Evolutionary conservation across 192 early-diverging fungal genomes (phyloP).

Genomic region (Podila verticillata): DNA sequence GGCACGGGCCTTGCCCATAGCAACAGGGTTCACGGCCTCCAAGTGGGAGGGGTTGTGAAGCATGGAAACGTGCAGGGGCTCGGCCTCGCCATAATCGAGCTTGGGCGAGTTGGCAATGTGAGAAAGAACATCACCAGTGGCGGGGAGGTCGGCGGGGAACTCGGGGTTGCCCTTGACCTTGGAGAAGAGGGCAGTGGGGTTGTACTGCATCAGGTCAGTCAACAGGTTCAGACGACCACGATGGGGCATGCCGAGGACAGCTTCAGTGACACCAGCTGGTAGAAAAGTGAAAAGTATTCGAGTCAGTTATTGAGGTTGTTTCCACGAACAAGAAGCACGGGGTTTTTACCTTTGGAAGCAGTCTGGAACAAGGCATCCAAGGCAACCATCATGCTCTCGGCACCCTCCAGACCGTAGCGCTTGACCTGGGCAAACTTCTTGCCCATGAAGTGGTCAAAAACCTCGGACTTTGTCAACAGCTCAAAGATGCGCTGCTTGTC

Average conservation of each 20-base stretch:
- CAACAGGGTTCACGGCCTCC: conserved; percentile 97
- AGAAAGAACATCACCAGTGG: conserved; percentile 91
- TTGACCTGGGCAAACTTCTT: conserved; percentile 97
- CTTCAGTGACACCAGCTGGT: conserved; percentile 82
- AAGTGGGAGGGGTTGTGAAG: conserved; percentile 98
- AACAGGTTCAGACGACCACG: conserved; percentile 95
- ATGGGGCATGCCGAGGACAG: conserved; percentile 96
- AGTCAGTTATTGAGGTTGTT: no score
- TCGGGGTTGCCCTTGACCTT: conserved; percentile 96
- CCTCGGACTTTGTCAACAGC: conserved; percentile 82
- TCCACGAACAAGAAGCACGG: no score
- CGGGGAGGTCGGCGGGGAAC: conserved; percentile 81
- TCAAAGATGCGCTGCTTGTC: conserved; percentile 82
- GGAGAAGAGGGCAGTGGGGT: conserved; percentile 86
- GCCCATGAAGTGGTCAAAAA: conserved; percentile 98
- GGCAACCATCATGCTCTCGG: conserved; percentile 94
- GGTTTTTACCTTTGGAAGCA: no score
- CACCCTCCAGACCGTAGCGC: conserved; percentile 96
- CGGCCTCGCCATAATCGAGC: conserved; percentile 72
- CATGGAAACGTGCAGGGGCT: conserved; percentile 84
- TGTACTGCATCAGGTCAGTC: conserved; percentile 85
- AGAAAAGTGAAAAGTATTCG: no score
- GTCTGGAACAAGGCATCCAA: conserved; percentile 88
- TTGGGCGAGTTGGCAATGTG: conserved; percentile 84
- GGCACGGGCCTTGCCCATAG: conserved; percentile 94